These are phyloP conservation scores for Colletotrichum tamarilloi DNA, from an alignment of 2,329 filamentous ascomycete species.

Conservation along the genomic window DNA sequence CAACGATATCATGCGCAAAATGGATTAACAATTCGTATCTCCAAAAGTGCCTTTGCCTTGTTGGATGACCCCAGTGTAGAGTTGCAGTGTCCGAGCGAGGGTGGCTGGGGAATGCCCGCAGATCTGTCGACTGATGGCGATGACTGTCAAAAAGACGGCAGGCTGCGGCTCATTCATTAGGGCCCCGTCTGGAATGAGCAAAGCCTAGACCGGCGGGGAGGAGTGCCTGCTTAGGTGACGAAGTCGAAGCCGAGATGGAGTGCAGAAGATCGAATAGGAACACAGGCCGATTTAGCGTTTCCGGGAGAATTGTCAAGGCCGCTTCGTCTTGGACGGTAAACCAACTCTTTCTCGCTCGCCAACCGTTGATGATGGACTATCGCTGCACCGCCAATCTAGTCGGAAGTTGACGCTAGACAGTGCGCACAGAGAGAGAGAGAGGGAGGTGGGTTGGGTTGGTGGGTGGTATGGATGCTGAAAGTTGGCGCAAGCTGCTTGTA, in stretches of 20 bases:
- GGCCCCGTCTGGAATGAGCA: not conserved
- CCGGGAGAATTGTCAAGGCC: not conserved
- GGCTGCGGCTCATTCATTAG: constrained; percentile 6
- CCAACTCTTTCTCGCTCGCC: not conserved
- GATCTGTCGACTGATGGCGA: constrained; percentile 23
- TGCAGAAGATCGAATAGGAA: constrained; percentile 1
- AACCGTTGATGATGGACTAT: constrained; percentile 6
- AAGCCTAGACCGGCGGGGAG: not conserved
- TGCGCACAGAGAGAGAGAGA: not conserved
- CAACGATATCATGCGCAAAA: constrained; percentile 1
- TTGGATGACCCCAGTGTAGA: constrained; percentile 14
- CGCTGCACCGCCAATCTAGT: constrained; percentile 10
- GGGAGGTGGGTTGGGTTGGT: constrained; percentile 6
- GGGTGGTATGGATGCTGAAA: constrained; percentile 7
- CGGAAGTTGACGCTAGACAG: constrained; percentile 1
- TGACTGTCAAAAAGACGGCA: constrained; percentile 16
- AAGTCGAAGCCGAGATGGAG: not conserved
- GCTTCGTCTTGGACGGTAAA: not conserved
- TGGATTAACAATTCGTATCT: constrained; percentile 6
- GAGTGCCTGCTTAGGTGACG: not conserved
- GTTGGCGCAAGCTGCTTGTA: constrained; percentile 10
- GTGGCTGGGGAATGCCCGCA: constrained; percentile 29
- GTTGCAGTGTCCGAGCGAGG: constrained; percentile 20
- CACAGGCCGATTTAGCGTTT: not conserved
- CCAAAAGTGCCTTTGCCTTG: constrained; percentile 10